Conservation (phyloP, 2,329 filamentous ascomycete genomes). For the Fusarium praegraminearum region DNA sequence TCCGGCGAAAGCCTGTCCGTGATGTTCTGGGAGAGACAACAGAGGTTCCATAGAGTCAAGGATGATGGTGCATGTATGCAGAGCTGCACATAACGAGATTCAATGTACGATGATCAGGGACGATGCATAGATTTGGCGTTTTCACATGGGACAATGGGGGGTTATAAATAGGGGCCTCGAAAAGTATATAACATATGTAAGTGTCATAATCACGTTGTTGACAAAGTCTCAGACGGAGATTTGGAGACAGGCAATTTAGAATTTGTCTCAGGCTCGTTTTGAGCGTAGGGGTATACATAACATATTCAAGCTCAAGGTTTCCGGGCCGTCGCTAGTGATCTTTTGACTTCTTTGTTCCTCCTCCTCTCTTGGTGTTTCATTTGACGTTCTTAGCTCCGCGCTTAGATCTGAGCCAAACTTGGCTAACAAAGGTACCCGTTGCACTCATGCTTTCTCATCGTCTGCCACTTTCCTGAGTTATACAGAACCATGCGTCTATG, state of each 20-base stretch:
- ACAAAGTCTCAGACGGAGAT: neutral
- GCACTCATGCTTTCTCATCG: neutral
- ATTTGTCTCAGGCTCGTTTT: slow-evolving; percentile 16
- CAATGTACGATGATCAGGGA: slow-evolving; percentile 7
- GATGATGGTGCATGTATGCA: neutral
- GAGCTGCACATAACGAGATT: neutral
- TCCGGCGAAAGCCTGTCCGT: slow-evolving; percentile 55
- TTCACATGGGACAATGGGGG: neutral
- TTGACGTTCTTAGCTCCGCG: neutral
- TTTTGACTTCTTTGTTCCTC: neutral
- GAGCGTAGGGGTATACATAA: slow-evolving; percentile 24
- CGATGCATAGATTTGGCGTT: slow-evolving; percentile 25
- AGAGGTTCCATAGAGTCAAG: slow-evolving; percentile 4
- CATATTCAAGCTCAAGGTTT: slow-evolving; percentile 30
- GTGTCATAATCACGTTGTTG: slow-evolving; percentile 3
- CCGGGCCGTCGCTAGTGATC: neutral
- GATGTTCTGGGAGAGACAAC: neutral
- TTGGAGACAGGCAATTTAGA: neutral
- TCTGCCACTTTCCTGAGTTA: slow-evolving; percentile 1
- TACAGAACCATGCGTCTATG: slow-evolving; percentile 10
- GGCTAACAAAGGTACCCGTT: neutral
- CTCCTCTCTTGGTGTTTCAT: neutral
- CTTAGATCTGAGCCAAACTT: slow-evolving; percentile 6
- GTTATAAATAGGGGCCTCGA: slow-evolving; percentile 2
- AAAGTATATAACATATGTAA: slow-evolving; percentile 11